phyloP scores from a whole-genome alignment of 768 basidiomycete species.

The Trametes sanguinea region DNA sequence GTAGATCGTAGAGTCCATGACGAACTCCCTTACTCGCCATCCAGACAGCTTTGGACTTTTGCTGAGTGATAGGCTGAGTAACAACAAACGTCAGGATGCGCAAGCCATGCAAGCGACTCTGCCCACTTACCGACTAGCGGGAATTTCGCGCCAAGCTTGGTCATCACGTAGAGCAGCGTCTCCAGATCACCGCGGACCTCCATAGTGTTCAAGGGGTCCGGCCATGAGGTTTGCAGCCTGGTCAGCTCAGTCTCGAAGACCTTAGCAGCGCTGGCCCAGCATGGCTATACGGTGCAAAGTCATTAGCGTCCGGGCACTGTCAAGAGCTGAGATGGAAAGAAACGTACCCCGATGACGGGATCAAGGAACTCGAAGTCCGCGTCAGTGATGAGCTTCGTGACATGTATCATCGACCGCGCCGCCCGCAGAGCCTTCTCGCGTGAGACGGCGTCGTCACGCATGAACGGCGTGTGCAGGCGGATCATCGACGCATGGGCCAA shows the following conservation, averaged over 20 bases:
- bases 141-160: constrained; percentile 56
- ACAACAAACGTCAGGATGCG: not conserved
- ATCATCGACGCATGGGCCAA: constrained; percentile 68
- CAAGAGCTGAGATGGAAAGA: not conserved
- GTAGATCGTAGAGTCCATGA: constrained; percentile 12
- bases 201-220: constrained; percentile 49
- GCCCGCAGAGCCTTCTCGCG: constrained; percentile 70
- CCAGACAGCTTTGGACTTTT: constrained; percentile 33
- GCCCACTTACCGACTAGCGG: constrained; percentile 51
- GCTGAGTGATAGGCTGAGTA: constrained; percentile 31
- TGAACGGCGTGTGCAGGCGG: constrained; percentile 63
- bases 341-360: constrained; percentile 72
- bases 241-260: constrained; percentile 68
- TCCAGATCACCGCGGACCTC: constrained; percentile 65
- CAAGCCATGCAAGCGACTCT: not conserved
- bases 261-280: constrained; percentile 72
- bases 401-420: constrained; percentile 57
- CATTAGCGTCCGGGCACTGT: not conserved
- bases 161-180: constrained; percentile 65
- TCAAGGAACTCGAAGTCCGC: constrained; percentile 73
- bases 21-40: constrained; percentile 23
- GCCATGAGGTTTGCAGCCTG: constrained; percentile 63
- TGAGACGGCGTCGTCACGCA: constrained; percentile 56
- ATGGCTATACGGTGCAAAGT: constrained; percentile 46
- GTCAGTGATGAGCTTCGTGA: constrained; percentile 65